These are phyloP conservation scores for Chytriomyces hyalinus DNA, from an alignment of 192 early-diverging fungal genomes.

Conservation along the genomic window DNA sequence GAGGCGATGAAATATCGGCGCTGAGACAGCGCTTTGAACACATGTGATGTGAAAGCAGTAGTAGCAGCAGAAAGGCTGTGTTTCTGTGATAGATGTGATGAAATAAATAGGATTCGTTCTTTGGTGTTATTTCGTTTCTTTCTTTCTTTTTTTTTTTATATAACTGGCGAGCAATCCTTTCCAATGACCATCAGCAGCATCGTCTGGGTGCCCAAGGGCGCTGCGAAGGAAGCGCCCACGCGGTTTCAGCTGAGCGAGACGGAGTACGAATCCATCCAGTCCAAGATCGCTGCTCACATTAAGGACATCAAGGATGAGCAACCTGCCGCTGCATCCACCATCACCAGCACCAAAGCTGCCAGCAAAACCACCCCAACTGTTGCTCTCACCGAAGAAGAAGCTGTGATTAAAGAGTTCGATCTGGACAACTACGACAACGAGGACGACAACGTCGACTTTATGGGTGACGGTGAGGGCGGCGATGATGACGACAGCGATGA, in stretches of 20 bases:
- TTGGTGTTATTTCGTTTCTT: not conserved
- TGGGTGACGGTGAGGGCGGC: slow-evolving; percentile 17
- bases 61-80: too few species aligned
- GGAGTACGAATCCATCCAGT: slow-evolving; percentile 82
- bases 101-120: too few species aligned
- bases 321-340: not conserved
- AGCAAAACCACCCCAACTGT: not conserved
- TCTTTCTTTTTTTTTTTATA: slow-evolving; percentile 28
- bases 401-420: slow-evolving; percentile 69
- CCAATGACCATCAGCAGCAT: slow-evolving; percentile 76
- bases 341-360: not conserved
- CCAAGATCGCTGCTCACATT: slow-evolving; percentile 63
- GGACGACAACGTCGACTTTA: slow-evolving; percentile 40
- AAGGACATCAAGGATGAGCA: slow-evolving; percentile 43
- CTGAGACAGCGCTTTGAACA: too few species aligned
- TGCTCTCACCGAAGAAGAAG: slow-evolving; percentile 40
- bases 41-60: too few species aligned
- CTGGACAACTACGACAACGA: slow-evolving; percentile 93
- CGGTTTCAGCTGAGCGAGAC: slow-evolving; percentile 85
- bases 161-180: not conserved
- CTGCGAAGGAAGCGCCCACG: slow-evolving; percentile 79
- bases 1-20: not conserved
- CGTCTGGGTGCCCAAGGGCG: slow-evolving; percentile 92
- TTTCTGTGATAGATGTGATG: too few species aligned
- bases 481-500: slow-evolving; percentile 38